Evolutionary conservation across 176 grass and related monocot genomes (phyloP), one percentile per base, ranked within the genome.

Genomic region (Bonia amplexicaulis): DNA sequence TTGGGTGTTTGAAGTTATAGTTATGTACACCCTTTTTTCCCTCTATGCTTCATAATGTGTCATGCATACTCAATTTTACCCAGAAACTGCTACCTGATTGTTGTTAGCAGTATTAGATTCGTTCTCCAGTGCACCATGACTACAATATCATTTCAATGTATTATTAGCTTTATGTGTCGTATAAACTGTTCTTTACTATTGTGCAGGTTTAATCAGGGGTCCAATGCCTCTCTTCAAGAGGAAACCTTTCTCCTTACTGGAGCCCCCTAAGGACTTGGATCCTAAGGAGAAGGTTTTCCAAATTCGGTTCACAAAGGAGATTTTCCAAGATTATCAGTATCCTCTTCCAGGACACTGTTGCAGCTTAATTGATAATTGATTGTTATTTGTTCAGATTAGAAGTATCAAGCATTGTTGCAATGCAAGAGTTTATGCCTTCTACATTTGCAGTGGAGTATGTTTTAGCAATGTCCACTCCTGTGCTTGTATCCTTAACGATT

Each of bases 301-400:
- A 92, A 79, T 97, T 76, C 87, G 94, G 19, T 97, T 97, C 83
- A 94, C 94, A 49, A 97, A 92, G 90, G 94, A 97, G 80, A 76
- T 90, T 64, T 97, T 97, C 53, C 57, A 15, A 71, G 90, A 97
- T 69, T 97, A 94, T 39, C 82, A 89, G 94, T 97, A 97, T 97
- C 94, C 94, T 97, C 64, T 74, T 90, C 15, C 22, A 35, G 75
- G 71, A 69, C 2, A 37, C 69, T 75, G 10, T 71, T 85, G 66
- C 40, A 79, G 39, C 6, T 23, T 3, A 82, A 48, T 57, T 79
- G 58, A 22, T 69, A 68, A 15, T 63, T 23, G 9, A 25, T 49
- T 55, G 12, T 39, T 3, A 39, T 75, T 9, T 65, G 16, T 52
- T 52, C 44, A 51, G 7, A 44, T 52, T 45, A 51, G 7, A 44